Evolutionary conservation across 169 alveolate genomes (phyloP).

Genomic region (Eimeria necatrix): DNA sequence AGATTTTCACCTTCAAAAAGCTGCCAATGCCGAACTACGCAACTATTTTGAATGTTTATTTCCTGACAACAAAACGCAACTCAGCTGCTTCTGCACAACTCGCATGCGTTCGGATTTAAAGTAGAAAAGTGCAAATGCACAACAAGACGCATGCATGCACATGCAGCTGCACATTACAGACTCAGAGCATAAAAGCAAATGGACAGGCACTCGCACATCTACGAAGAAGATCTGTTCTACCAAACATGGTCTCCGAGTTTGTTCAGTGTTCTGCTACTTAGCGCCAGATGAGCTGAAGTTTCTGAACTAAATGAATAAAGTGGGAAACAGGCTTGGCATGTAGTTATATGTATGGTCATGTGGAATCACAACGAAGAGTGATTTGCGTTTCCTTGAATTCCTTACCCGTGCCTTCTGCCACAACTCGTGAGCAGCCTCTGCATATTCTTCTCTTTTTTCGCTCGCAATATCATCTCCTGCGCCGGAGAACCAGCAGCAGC

Average conservation of each 20-base stretch:
- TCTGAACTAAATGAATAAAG: too few species aligned
- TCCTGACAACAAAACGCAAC: neutral
- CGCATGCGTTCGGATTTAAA: neutral
- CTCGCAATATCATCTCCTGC: neutral
- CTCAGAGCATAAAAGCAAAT: too few species aligned
- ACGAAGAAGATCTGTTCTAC: too few species aligned
- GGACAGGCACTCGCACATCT: too few species aligned
- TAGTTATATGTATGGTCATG: neutral
- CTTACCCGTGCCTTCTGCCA: slow-evolving; percentile 25
- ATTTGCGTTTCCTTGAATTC: neutral
- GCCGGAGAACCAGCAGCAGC: neutral
- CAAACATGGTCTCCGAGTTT: too few species aligned
- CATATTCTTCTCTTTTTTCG: neutral
- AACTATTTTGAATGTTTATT: slow-evolving; percentile 8
- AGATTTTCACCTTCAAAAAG: slow-evolving; percentile 9
- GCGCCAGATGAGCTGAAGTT: too few species aligned
- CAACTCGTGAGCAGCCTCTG: neutral
- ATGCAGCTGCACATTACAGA: neutral
- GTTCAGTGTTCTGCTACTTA: too few species aligned
- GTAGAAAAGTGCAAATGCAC: neutral
- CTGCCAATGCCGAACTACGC: slow-evolving; percentile 21
- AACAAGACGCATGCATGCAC: neutral
- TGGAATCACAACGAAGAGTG: neutral
- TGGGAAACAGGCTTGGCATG: neutral
- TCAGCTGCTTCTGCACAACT: too few species aligned